Percentiles rank a stretch among this genome's conserved stretches.
These are phyloP conservation scores for Tylopilus sp. DNA, from an alignment of 768 basidiomycete species.

Conservation along the genomic window DNA sequence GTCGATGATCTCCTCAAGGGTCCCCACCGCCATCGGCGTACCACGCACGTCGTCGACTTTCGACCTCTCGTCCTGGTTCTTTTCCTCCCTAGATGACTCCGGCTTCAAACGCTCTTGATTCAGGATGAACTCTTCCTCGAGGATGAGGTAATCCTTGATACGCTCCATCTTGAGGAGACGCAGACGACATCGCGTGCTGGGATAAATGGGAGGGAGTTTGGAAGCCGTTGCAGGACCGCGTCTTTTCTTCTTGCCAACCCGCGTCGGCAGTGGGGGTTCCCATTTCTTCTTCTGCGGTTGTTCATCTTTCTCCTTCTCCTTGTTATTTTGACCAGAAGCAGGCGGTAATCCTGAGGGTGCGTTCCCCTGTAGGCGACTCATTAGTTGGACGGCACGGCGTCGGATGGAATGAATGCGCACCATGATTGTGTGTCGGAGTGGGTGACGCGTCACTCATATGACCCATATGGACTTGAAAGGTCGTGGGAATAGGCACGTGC, in stretches of 20 bases:
- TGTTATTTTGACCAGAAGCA: slow-evolving; percentile 31
- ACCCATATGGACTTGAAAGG: slow-evolving; percentile 33
- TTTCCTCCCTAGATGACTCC: slow-evolving; percentile 84
- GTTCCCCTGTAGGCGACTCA: slow-evolving; percentile 55
- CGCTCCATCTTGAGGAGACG: slow-evolving; percentile 96
- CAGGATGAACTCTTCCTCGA: slow-evolving; percentile 93
- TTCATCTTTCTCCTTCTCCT: slow-evolving; percentile 41
- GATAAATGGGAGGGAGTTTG: slow-evolving; percentile 89
- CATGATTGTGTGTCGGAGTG: slow-evolving; percentile 17
- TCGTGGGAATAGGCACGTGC: slow-evolving; percentile 25
- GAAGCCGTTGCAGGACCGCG: slow-evolving; percentile 88
- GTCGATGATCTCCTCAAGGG: slow-evolving; percentile 96
- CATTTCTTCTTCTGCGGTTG: slow-evolving; percentile 84
- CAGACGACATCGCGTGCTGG: slow-evolving; percentile 92
- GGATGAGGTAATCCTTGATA: slow-evolving; percentile 94
- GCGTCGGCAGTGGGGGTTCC: slow-evolving; percentile 96
- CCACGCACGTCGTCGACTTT: slow-evolving; percentile 94
- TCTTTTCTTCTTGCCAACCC: slow-evolving; percentile 94
- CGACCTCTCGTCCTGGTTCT: slow-evolving; percentile 91
- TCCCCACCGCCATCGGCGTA: slow-evolving; percentile 97
- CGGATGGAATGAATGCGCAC: slow-evolving; percentile 10
- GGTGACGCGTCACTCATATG: slow-evolving; percentile 50
- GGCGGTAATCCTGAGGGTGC: slow-evolving; percentile 58
- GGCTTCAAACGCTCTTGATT: slow-evolving; percentile 92
- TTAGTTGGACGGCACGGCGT: slow-evolving; percentile 6